These are phyloP conservation scores for Pulveroboletus frians DNA, from an alignment of 768 basidiomycete species.

Conservation along the genomic window DNA sequence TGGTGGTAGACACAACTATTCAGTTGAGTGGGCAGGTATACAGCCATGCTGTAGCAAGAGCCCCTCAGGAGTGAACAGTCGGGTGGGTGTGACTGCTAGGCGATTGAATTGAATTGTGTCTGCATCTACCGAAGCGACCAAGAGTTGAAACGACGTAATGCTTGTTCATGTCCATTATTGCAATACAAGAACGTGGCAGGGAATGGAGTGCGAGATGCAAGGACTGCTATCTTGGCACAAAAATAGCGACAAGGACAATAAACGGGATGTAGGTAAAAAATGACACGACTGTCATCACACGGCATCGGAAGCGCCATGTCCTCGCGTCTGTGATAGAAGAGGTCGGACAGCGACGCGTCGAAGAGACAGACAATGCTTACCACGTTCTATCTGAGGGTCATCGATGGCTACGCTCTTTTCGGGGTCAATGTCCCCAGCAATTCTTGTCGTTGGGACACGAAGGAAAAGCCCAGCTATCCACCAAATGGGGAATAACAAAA, in stretches of 20 bases:
- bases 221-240: slow-evolving; percentile 35
- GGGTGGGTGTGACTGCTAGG: slow-evolving; percentile 14
- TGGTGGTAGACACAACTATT: too few species aligned
- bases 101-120: slow-evolving; percentile 9
- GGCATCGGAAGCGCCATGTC: slow-evolving; percentile 72
- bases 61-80: slow-evolving; percentile 20
- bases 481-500: slow-evolving; percentile 54
- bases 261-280: slow-evolving; percentile 76
- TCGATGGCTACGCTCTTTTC: slow-evolving; percentile 73
- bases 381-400: slow-evolving; percentile 74
- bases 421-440: slow-evolving; percentile 46
- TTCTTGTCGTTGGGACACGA: slow-evolving; percentile 57
- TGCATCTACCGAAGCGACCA: slow-evolving; percentile 16
- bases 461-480: slow-evolving; percentile 56
- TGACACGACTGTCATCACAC: slow-evolving; percentile 63
- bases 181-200: slow-evolving; percentile 22
- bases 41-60: too few species aligned
- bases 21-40: too few species aligned
- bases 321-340: slow-evolving; percentile 49
- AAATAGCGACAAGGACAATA: slow-evolving; percentile 67
- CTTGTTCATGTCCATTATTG: slow-evolving; percentile 17
- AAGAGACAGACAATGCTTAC: slow-evolving; percentile 37
- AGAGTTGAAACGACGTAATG: slow-evolving; percentile 8
- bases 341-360: slow-evolving; percentile 2
- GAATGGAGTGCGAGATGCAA: slow-evolving; percentile 7